Evolutionary conservation across 2,329 filamentous ascomycete genomes (phyloP), one percentile per base, ranked within the genome.

Genomic region (Pseudogymnoascus sp.): DNA sequence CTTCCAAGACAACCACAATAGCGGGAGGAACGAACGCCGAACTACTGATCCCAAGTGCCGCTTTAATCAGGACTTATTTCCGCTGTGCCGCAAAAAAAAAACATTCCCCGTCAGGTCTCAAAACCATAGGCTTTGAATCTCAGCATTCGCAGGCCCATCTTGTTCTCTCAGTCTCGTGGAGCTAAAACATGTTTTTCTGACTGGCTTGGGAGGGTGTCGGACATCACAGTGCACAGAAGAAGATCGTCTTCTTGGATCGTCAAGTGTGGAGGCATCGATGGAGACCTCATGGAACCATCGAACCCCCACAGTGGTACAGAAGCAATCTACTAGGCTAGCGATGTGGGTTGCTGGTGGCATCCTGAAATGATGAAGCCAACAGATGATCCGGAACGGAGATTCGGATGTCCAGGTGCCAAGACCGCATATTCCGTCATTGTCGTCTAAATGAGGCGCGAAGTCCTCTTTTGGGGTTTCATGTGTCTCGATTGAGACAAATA

Each of bases 391-490:
- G 50, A 19, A 56, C 50, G 50, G 50, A 56, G 50, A 56, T 56
- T 56, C 50, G 50, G 50, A 56, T 56, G 29, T 19, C 50, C 50
- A 56, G 50, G 1, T 21, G 50, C 50, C 50, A 56, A 56, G 50
- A 33, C 29, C 50, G 11, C 29, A 33, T 56, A 56, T 56, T 56
- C 50, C 50, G 50, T 56, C 47, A 56, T 56, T 3, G 11, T 56
- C 10, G 26, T 56, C 47, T 56, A 56, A 56, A 56, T 56, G 47
- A 56, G 26, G 47, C 47, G 26, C 47, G 13, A 56, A 26, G 47
- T 33, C 47, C 47, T 56, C 47, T 56, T 53, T 56, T 33, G 26
- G 50, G 50, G 50, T 56, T 56, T 56, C 50, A 56, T 56, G n/a
- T 56, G 26, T n/a, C 50, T n/a, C 29, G 50, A 56, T 56, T 56